Base-by-base conservation (phyloP, 441 rosid species). In the Adansonia rubrostipa region DNA sequence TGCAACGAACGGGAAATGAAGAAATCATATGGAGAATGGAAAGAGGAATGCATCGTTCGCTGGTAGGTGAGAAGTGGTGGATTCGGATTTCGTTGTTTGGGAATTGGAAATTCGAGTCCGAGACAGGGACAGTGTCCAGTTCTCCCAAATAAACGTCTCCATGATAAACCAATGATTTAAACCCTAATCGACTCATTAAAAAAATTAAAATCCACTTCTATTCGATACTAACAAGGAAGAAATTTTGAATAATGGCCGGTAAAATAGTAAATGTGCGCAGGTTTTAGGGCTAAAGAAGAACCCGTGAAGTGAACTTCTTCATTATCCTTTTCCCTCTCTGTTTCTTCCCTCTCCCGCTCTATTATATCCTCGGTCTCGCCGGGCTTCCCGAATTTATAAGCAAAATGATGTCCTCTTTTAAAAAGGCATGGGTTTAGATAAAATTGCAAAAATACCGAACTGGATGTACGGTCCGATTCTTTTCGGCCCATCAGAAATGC, bases 11-110 rank as follows among this genome's bases (percentile, higher is more conserved):
- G 17, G 98, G 85, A 56, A 78, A 90, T 6, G 99, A 87, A 50
- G 99, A 91, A 75, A 97, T 86, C 40, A 98, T 91, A 60, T 92
- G 97, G 51, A 97, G 95, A 82, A 97, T 84, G 24, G 99, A 90
- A 45, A 92, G 96, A 36, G 99, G 99, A 80, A 93, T 91, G 77
- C 99, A 97, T 33, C 99, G 89, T 79, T 93, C 99, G 79, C 97
- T 88, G 7, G 71, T 77, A 4, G 87, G 92, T 28, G 97, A 89
- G 15, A 93, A 75, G 78, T 84, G 98, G 76, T 88, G 94, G 88
- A 97, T 95, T 70, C 95, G 92, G 78, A 97, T 93, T 90, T 95
- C 99, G 83, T 90, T 90, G 89, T 89, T 90, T 0, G 98, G 99
- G 83, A 95, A 97, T 74, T 86, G 90, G 84, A 95, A 93, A 64